phyloP scores from a whole-genome alignment of 306 rosid species.

The Malus fusca region DNA sequence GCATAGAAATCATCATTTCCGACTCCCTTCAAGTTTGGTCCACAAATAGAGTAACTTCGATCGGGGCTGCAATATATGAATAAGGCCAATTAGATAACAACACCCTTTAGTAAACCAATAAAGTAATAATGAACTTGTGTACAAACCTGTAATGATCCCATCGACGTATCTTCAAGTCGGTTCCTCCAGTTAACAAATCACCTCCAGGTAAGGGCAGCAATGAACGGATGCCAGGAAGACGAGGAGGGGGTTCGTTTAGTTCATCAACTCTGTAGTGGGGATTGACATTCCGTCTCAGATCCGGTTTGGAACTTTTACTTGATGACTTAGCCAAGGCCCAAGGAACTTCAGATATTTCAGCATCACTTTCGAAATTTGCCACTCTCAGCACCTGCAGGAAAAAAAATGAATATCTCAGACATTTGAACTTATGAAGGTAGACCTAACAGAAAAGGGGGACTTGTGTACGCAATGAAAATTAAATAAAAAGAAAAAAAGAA shows the following conservation, averaged over 20 bases:
- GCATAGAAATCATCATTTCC: conserved; percentile 70
- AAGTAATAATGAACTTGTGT: conserved; percentile 12
- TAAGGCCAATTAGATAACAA: conserved; percentile 8
- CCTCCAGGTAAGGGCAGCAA: conserved; percentile 96
- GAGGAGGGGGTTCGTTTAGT: conserved; percentile 77
- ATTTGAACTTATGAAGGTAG: not conserved
- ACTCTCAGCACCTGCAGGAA: conserved; percentile 58
- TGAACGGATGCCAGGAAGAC: conserved; percentile 83
- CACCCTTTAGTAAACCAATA: conserved; percentile 3
- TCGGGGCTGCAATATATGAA: conserved; percentile 61
- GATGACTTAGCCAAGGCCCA: conserved; percentile 86
- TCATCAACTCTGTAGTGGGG: conserved; percentile 86
- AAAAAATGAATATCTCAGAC: conserved; percentile 16
- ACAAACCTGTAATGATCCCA: conserved; percentile 87
- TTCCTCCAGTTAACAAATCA: conserved; percentile 86
- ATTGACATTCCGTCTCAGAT: conserved; percentile 63
- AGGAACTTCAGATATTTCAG: conserved; percentile 72
- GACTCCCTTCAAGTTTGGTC: conserved; percentile 78
- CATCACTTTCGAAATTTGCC: conserved; percentile 64
- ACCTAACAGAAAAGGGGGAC: not conserved
- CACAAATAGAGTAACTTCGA: conserved; percentile 81
- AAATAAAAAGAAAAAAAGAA: not conserved
- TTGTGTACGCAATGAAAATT: no score
- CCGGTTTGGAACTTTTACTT: conserved; percentile 47
- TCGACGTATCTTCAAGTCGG: conserved; percentile 91